Evolutionary conservation across 164 flowering plant genomes (phyloP).

Genomic region (Liriodendron chinense): DNA sequence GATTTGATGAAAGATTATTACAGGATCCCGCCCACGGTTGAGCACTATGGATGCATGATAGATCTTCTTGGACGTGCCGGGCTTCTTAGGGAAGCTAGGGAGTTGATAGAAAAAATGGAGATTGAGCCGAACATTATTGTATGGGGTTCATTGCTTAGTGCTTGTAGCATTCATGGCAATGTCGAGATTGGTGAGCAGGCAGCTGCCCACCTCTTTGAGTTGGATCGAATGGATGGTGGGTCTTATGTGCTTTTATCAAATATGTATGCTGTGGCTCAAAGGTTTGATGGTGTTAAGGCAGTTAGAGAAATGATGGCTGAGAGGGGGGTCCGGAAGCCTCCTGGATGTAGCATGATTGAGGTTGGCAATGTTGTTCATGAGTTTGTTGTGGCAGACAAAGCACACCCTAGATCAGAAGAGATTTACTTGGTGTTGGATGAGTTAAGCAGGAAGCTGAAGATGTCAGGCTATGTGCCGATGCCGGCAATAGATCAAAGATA

Average conservation of each 20-base stretch:
- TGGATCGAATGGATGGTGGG: constrained; percentile 21
- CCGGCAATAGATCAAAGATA: not conserved
- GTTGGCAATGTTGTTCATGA: constrained; percentile 21
- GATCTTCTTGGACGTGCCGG: constrained; percentile 29
- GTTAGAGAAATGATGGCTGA: constrained; percentile 19
- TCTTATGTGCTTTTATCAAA: constrained; percentile 24
- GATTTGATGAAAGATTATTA: constrained; percentile 13
- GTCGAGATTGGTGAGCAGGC: constrained; percentile 17
- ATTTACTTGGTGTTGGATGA: constrained; percentile 13
- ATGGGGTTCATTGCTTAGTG: constrained; percentile 22
- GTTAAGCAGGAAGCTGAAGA: not conserved
- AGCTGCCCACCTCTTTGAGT: constrained; percentile 18
- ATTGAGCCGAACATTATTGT: constrained; percentile 16
- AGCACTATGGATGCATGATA: constrained; percentile 23
- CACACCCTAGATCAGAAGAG: constrained; percentile 14
- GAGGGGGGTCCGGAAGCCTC: constrained; percentile 20
- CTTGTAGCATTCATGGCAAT: constrained; percentile 20
- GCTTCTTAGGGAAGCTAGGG: constrained; percentile 20
- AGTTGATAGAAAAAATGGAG: constrained; percentile 20
- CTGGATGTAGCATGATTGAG: constrained; percentile 27
- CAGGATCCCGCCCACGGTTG: constrained; percentile 14
- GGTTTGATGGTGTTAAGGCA: constrained; percentile 20
- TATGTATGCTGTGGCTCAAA: constrained; percentile 16
- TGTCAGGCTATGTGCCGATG: constrained; percentile 5
- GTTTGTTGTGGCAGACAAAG: constrained; percentile 19